These are phyloP conservation scores for Keithomyces neogunnii DNA, from an alignment of 2,329 filamentous ascomycete genomes.

Conservation along the genomic window DNA sequence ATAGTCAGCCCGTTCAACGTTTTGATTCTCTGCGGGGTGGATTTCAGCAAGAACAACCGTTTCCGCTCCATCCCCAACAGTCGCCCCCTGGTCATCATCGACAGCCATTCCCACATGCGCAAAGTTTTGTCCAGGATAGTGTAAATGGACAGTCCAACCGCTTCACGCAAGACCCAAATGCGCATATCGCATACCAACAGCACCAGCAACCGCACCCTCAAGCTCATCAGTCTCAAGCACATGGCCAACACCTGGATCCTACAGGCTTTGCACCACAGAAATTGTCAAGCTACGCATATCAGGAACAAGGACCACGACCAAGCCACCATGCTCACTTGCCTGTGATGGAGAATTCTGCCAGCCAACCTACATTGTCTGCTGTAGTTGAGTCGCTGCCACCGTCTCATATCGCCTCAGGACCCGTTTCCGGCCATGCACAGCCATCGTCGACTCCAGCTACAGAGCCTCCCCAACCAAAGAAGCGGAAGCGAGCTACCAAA, in stretches of 20 bases:
- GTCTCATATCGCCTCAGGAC: not conserved
- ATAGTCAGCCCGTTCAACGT: slow-evolving; percentile 25
- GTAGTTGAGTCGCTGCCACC: not conserved
- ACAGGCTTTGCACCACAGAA: slow-evolving; percentile 5
- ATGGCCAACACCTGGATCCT: slow-evolving; percentile 15
- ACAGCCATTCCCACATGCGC: slow-evolving; percentile 4
- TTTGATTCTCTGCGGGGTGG: slow-evolving; percentile 17
- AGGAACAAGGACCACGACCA: slow-evolving; percentile 6
- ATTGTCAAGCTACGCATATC: slow-evolving; percentile 1
- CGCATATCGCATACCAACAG: slow-evolving; percentile 9
- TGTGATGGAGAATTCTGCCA: not conserved
- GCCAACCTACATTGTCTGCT: slow-evolving; percentile 1
- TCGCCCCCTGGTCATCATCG: slow-evolving; percentile 13
- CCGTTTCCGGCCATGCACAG: not conserved
- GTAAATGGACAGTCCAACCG: slow-evolving; percentile 5
- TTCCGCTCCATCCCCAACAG: slow-evolving; percentile 18
- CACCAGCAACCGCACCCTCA: slow-evolving; percentile 12
- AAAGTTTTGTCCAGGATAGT: slow-evolving; percentile 4
- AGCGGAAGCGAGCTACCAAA: slow-evolving; percentile 28
- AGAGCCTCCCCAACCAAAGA: slow-evolving; percentile 24
- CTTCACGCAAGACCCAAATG: slow-evolving; percentile 5
- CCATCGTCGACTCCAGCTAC: slow-evolving; percentile 1
- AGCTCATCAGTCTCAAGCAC: slow-evolving; percentile 12
- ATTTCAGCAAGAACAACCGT: slow-evolving; percentile 18
- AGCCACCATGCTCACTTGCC: slow-evolving; percentile 10